A percentile compares a stretch with the other conserved stretches of the same genome.
Conservation (phyloP, 139 green algal species). For the Bryopsis sp. region DNA sequence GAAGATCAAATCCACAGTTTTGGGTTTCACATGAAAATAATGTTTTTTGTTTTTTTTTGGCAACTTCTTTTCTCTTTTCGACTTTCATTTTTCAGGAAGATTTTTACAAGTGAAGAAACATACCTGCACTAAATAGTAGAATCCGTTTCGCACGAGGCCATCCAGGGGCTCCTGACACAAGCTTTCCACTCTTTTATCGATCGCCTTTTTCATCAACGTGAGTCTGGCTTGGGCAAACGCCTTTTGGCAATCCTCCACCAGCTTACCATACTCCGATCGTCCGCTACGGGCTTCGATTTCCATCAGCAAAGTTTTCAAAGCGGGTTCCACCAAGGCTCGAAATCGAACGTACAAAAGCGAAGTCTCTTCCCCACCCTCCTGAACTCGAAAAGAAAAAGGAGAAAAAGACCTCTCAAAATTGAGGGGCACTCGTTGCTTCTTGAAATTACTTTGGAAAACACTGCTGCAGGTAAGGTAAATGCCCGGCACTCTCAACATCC, state of each 20-base stretch:
- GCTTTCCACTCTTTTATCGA: conserved; percentile 13
- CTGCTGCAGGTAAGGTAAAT: too few relatives aligned
- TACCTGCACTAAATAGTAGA: conserved; percentile 10
- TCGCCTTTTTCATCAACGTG: neutral
- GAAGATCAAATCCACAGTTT: too few relatives aligned
- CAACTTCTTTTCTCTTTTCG: too few relatives aligned
- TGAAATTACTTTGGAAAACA: too few relatives aligned
- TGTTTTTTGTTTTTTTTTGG: too few relatives aligned
- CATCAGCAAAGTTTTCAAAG: conserved; percentile 67
- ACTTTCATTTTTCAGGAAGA: neutral
- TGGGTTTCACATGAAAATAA: too few relatives aligned
- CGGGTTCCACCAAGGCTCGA: conserved; percentile 70
- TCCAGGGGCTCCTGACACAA: neutral
- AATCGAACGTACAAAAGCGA: conserved; percentile 91
- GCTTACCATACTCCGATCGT: conserved; percentile 65
- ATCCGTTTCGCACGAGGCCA: conserved; percentile 5
- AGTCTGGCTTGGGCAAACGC: conserved; percentile 49
- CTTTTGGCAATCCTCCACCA: conserved; percentile 79
- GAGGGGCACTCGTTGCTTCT: too few relatives aligned
- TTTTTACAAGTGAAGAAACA: neutral
- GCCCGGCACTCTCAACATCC: too few relatives aligned
- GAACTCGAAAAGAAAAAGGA: too few relatives aligned
- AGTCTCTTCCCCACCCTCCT: conserved; percentile 41
- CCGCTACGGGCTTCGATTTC: conserved; percentile 59
- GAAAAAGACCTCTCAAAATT: too few relatives aligned